Evolutionary conservation across 169 alveolate species (phyloP), one percentile per base, ranked within the genome.

Genomic region (Plasmodium adleri): DNA sequence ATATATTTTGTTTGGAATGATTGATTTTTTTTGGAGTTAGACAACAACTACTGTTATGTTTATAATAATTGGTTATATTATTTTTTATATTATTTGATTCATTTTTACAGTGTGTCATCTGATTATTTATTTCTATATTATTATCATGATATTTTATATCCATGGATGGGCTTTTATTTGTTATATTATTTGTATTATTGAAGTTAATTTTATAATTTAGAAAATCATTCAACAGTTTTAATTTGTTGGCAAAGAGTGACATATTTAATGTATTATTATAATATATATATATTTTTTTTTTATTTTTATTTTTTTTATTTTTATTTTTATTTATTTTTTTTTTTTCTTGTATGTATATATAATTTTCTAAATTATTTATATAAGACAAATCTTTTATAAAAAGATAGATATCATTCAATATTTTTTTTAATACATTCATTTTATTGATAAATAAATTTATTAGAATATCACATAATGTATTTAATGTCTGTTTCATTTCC

Each of bases 401-500:
- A 2, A n/a, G 0, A 9, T 32, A 63, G 24, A 78, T 78, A 28
- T 78, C 89, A 64, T 50, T 13, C 10, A 78, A 13, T 22, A 66
- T 66, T 66, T 78, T 78, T 78, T 78, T 78, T 49, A 78, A 17
- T 59, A 64, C 17, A 78, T 78, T 22, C 13, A 64, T 78, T 78
- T 78, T 78, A 3, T 32, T 66, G 17, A 78, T 59, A 59, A 66
- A 78, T 7, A 78, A 76, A 78, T 78, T 78, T 78, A 78, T 32
- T n/a, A 78, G 45, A 17, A 78, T 24, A 12, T 78, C 89, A 66
- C 89, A 78, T 10, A 78, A 26, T 2, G 89, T 45, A 32, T 63
- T 78, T 64, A 78, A 32, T 22, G 64, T 78, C 67, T 78, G 74
- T 64, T 78, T 78, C 17, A 78, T 8, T 17, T 78, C 89, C 67